Percentiles rank a stretch among this genome's conserved stretches.
These are phyloP conservation scores for Drechmeria coniospora DNA, from an alignment of 2,329 filamentous ascomycete species.

Conservation along the genomic window DNA sequence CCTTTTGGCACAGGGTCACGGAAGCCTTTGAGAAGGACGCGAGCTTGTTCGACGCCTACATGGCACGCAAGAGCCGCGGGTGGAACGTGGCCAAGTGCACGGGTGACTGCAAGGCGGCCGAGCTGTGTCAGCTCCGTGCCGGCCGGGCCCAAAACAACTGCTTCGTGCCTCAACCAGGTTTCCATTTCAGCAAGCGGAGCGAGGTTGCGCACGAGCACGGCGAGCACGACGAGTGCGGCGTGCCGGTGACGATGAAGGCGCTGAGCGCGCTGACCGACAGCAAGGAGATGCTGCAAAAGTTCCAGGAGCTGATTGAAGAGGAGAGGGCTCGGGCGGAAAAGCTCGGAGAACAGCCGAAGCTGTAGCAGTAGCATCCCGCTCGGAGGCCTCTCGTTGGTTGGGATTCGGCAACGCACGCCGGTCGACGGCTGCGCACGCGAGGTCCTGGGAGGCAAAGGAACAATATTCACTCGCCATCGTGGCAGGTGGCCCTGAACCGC, in stretches of 20 bases:
- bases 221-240: conserved; percentile 14
- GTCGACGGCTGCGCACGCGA: too few species aligned
- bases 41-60: conserved; percentile 29
- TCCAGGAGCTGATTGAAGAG: conserved; percentile 8
- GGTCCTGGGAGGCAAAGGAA: too few species aligned
- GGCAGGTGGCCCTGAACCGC: too few species aligned
- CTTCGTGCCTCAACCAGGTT: conserved; percentile 17
- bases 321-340: conserved; percentile 1
- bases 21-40: conserved; percentile 26
- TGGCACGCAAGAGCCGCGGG: conserved; percentile 30
- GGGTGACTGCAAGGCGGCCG: conserved; percentile 23
- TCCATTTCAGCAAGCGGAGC: conserved; percentile 17
- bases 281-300: conserved; percentile 10
- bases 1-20: conserved; percentile 45
- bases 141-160: conserved; percentile 38
- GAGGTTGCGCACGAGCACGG: conserved; percentile 4
- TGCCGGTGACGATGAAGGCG: conserved; percentile 12
- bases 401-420: too few species aligned
- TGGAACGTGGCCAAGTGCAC: conserved; percentile 25
- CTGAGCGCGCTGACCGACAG: conserved; percentile 12
- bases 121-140: conserved; percentile 38
- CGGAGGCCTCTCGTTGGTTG: too few species aligned
- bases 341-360: too few species aligned
- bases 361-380: too few species aligned
- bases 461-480: too few species aligned